phyloP scores from a whole-genome alignment of 176 grass and related monocot species.

The Carex parvula region DNA sequence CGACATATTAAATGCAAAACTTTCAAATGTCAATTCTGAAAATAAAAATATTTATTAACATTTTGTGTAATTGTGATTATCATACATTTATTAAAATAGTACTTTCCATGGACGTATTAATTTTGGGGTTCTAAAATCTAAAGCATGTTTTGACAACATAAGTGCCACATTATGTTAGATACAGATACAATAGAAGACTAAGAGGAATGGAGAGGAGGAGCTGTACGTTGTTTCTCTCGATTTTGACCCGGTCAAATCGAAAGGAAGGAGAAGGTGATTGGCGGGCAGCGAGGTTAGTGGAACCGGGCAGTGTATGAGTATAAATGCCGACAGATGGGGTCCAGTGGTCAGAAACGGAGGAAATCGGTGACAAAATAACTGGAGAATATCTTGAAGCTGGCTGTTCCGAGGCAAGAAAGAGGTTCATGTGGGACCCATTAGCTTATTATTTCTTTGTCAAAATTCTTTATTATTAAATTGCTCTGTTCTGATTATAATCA shows the following conservation, averaged over 20 bases:
- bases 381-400: not conserved
- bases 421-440: not conserved
- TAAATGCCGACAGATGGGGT: too few relatives aligned
- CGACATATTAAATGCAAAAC: not conserved
- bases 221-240: not conserved
- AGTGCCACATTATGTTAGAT: too few relatives aligned
- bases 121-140: not conserved
- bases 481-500: not conserved
- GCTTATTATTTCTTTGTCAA: not conserved
- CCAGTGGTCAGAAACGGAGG: too few relatives aligned
- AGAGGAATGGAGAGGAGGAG: too few relatives aligned
- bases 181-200: too few relatives aligned
- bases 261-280: not conserved
- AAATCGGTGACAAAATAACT: too few relatives aligned
- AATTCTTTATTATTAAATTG: not conserved
- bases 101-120: not conserved
- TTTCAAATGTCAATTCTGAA: not conserved
- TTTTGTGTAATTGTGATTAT: not conserved
- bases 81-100: constrained; percentile 3
- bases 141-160: too few relatives aligned
- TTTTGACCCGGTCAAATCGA: not conserved
- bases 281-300: too few relatives aligned
- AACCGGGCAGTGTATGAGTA: not conserved
- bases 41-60: not conserved
- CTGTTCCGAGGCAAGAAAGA: not conserved